Evolutionary conservation across 2,329 filamentous ascomycete species (phyloP), one percentile per base, ranked within the genome.

Genomic region (Fusarium clavum): DNA sequence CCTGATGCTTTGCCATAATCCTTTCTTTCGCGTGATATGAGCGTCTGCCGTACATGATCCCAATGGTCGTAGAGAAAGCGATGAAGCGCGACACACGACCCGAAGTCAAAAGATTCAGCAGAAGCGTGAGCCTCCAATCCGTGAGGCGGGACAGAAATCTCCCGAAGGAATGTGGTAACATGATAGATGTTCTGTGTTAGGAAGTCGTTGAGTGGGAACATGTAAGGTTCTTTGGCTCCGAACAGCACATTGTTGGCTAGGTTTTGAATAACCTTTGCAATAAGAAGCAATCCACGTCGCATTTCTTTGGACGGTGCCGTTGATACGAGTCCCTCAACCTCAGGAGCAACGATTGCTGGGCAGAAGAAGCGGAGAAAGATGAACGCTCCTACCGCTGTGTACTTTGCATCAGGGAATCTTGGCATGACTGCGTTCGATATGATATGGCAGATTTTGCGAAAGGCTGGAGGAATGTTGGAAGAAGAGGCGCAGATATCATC

Each of bases 321-420:
- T 18, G 84, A 81, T 20, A 92, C 87, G n/a, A 92, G 81, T 4
- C 89, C 89, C 74, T 92, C 90, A 2, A 85, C 86, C 75, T 92
- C 90, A 1, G 90, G 90, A 2, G 90, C 89, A 18, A 92, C 90
- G 57, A 92, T 92, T 27, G 90, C 90, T 10, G 90, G 90, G 69
- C 90, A 92, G 75, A 92, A 92, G 80, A 92, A 92, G 11, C 90
- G 86, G 25, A 92, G 83, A 74, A 92, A 92, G 61, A 92, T 88
- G 73, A 92, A 92, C 1, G 90, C 89, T 2, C 90, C 90, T 16
- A 92, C 90, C 6, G 90, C 90, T 0, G 90, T 92, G 74, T 91
- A 92, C 77, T 91, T 92, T 8, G 90, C 89, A 63, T 92, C 90
- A 0, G 87, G 88, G 71, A 92, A 92, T 32, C 87, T 84, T 29